Evolutionary conservation across 2,329 filamentous ascomycete genomes (phyloP), one percentile per base, ranked within the genome.

Genomic region (Cercospora zeae-maydis): DNA sequence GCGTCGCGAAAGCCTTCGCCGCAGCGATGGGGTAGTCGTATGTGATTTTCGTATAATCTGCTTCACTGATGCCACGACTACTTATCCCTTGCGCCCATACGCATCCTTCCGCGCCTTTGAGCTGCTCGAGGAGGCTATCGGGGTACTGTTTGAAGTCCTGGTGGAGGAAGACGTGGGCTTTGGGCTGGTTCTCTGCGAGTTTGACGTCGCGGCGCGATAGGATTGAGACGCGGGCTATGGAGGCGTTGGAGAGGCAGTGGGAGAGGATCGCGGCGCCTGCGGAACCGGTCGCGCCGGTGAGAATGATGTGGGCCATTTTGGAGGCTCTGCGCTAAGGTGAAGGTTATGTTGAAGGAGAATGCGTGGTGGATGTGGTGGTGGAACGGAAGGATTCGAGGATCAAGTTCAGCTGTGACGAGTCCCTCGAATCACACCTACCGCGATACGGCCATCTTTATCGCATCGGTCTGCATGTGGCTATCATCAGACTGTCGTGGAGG

Each of bases 61-160:
- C 61, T 60, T 72, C 72, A 1, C 54, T 62, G 66, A 72, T 73
- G 16, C 67, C 67, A 21, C 70, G 81, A 81, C 58, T 59, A 34
- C 63, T 68, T 53, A 87, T 85, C 0, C 90, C 89, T 72, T 88
- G 79, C 0, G 90, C 89, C 90, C 90, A 93, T 1, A 92, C 86
- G 63, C 86, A 89, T 1, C 86, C 89, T 7, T 82, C 78, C 0
- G 89, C 89, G 21, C 84, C 88, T 58, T 81, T 79, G 0, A 93
- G 78, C 71, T 87, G 79, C 2, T 77, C 75, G 9, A 92, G 79
- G 1, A 91, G 67, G 0, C 79, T 78, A 16, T 81, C 69, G 36
- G 84, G 81, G 72, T 91, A 92, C 1, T 74, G 78, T 11, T 78
- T 75, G 71, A 89, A 92, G 73, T 92, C 87, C 14, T 83, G 80